Percentiles rank a stretch among this genome's conserved stretches.
Evolutionary conservation across 768 basidiomycete genomes (phyloP).

Genomic region (Kwoniella shandongensis): DNA sequence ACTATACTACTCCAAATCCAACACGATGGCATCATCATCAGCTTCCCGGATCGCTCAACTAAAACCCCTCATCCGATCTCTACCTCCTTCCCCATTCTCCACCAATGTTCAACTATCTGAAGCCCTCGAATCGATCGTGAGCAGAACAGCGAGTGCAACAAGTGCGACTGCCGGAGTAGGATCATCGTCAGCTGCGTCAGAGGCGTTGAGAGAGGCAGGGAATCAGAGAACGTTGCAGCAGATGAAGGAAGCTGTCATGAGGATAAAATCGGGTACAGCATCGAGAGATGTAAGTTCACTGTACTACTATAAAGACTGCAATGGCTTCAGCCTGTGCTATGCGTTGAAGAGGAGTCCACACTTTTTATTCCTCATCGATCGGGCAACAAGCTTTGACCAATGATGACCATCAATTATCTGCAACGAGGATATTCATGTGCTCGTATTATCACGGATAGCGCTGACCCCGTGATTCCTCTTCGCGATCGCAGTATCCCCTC

Average conservation of each 20-base stretch:
- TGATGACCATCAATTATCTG: background rate
- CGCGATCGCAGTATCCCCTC: conserved; percentile 40
- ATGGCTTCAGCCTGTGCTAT: background rate
- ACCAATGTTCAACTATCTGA: conserved; percentile 40
- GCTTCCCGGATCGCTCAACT: conserved; percentile 29
- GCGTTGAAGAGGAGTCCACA: background rate
- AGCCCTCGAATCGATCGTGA: conserved; percentile 40
- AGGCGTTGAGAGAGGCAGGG: conserved; percentile 17
- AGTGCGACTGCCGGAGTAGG: background rate
- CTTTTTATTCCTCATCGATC: background rate
- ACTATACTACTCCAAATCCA: background rate
- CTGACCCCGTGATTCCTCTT: background rate
- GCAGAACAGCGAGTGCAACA: conserved; percentile 10
- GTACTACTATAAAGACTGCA: background rate
- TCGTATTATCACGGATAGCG: background rate
- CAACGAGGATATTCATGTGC: background rate
- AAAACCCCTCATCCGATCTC: conserved; percentile 36
- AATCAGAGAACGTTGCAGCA: conserved; percentile 15
- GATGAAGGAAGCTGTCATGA: conserved; percentile 14
- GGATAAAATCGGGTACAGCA: conserved; percentile 12
- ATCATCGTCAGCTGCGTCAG: conserved; percentile 23
- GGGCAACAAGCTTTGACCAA: background rate
- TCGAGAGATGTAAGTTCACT: conserved; percentile 9
- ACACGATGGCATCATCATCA: conserved; percentile 8
- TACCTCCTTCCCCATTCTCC: conserved; percentile 47